Percentiles rank a stretch among this genome's conserved stretches.
phyloP scores from a whole-genome alignment of 257 asterid species.

The Knoxia roxburghii region DNA sequence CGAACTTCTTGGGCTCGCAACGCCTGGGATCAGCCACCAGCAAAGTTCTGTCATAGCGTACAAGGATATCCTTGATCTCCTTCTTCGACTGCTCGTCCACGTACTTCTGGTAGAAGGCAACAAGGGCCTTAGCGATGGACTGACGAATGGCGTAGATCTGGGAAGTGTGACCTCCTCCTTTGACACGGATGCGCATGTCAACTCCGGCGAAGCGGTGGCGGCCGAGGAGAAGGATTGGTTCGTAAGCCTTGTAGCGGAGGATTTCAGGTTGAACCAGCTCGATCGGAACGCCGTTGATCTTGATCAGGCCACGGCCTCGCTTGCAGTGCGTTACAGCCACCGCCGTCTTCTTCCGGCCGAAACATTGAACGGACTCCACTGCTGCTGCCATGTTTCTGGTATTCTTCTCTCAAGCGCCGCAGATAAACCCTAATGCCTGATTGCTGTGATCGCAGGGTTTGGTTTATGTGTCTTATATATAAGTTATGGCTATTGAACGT shows the following conservation, averaged over 20 bases:
- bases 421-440: slow-evolving; percentile 11
- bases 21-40: slow-evolving; percentile 90
- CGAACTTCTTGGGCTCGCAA: slow-evolving; percentile 88
- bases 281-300: slow-evolving; percentile 73
- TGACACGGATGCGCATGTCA: slow-evolving; percentile 78
- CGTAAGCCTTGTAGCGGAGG: slow-evolving; percentile 74
- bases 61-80: slow-evolving; percentile 76
- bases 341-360: slow-evolving; percentile 76
- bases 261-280: slow-evolving; percentile 76
- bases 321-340: slow-evolving; percentile 83
- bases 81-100: slow-evolving; percentile 76
- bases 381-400: slow-evolving; percentile 40
- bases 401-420: background rate
- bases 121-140: slow-evolving; percentile 69
- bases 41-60: slow-evolving; percentile 64
- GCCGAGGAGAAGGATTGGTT: slow-evolving; percentile 66
- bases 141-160: slow-evolving; percentile 83
- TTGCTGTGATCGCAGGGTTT: too few relatives aligned
- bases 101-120: slow-evolving; percentile 71
- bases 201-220: slow-evolving; percentile 70
- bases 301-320: slow-evolving; percentile 69
- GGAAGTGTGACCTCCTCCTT: slow-evolving; percentile 75
- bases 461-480: too few relatives aligned
- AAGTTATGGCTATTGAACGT: too few relatives aligned
- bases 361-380: slow-evolving; percentile 60